phyloP scores from a whole-genome alignment of 2,329 filamentous ascomycete species.

The Diplodia corticola region DNA sequence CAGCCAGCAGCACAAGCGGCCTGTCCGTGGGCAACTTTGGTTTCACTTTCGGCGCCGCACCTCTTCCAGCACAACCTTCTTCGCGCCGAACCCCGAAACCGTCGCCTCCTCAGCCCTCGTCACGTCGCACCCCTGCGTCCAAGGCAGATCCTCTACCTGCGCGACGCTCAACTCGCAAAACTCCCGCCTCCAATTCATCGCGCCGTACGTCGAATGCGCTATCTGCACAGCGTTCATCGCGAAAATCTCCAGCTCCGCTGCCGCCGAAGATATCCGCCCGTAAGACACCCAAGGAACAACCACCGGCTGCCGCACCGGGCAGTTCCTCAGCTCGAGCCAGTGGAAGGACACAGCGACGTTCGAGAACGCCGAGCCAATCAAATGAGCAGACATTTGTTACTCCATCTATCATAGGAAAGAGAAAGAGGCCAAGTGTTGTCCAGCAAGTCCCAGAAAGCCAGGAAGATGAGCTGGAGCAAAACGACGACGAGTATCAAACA shows the following conservation, averaged over 20 bases:
- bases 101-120: conserved; percentile 32
- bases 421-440: conserved; percentile 16
- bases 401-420: conserved; percentile 10
- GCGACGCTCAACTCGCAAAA: conserved; percentile 8
- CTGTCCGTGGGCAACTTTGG: conserved; percentile 52
- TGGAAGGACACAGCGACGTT: not conserved
- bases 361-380: conserved; percentile 23
- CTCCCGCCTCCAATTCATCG: conserved; percentile 26
- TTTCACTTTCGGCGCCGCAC: conserved; percentile 48
- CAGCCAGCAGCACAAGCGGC: conserved; percentile 46
- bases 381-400: conserved; percentile 34
- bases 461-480: conserved; percentile 38
- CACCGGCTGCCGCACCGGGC: conserved; percentile 24
- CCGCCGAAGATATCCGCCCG: conserved; percentile 28
- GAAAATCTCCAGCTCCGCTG: conserved; percentile 6
- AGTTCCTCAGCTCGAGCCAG: conserved; percentile 17
- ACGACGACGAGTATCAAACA: conserved; percentile 29
- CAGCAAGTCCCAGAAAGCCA: conserved; percentile 28
- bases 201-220: not conserved
- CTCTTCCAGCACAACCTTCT: conserved; percentile 30
- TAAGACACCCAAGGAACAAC: conserved; percentile 32
- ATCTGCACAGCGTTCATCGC: not conserved
- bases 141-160: not conserved
- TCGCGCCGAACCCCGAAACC: conserved; percentile 27
- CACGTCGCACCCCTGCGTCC: conserved; percentile 18